Conservation (phyloP, 108 stramenopile genomes). For the Ochromonas danica region DNA sequence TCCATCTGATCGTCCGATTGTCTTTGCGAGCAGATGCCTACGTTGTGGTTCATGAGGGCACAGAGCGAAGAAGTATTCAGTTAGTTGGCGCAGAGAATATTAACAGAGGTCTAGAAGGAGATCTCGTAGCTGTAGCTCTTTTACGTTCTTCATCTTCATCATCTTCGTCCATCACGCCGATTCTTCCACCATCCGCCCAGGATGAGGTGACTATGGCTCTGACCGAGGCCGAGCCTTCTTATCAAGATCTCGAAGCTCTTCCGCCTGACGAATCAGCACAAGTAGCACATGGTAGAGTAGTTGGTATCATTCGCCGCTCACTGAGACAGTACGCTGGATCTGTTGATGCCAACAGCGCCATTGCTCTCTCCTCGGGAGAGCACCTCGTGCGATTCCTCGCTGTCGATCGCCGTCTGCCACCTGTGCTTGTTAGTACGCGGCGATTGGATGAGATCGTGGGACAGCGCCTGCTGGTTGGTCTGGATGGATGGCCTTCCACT, state of each 20-base stretch:
- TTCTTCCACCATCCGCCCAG: no score
- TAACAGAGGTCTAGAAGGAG: constrained; percentile 94
- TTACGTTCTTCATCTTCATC: background rate
- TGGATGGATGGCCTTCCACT: constrained; percentile 85
- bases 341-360: constrained; percentile 34
- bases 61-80: background rate
- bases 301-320: constrained; percentile 78
- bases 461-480: constrained; percentile 73
- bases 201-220: constrained; percentile 42
- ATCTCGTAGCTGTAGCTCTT: constrained; percentile 75
- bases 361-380: constrained; percentile 58
- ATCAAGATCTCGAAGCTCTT: background rate
- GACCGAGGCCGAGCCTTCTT: constrained; percentile 32
- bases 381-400: constrained; percentile 75
- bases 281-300: constrained; percentile 63
- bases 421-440: constrained; percentile 72
- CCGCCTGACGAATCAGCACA: background rate
- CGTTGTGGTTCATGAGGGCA: background rate
- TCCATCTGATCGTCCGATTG: no score
- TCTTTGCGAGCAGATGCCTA: no score
- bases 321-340: constrained; percentile 73
- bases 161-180: background rate
- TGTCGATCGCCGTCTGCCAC: constrained; percentile 77
- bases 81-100: constrained; percentile 56
- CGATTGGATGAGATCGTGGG: constrained; percentile 69